Percentiles rank a stretch among this genome's conserved stretches.
These are phyloP conservation scores for Yarrowia osloensis DNA, from an alignment of 805 yeast species.

Conservation along the genomic window DNA sequence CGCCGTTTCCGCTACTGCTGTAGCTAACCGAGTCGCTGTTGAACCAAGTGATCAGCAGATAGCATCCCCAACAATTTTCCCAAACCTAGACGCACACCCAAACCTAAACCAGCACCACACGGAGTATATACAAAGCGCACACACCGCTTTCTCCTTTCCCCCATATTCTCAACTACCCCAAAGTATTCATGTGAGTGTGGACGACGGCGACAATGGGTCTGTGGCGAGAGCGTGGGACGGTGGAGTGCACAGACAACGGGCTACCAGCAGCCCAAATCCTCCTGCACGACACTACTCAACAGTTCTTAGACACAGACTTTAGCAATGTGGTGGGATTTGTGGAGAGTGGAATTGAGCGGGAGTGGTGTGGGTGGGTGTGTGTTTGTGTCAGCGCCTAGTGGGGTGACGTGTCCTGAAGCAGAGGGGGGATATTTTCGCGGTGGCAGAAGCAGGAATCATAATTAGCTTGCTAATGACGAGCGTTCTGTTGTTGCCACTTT, in stretches of 20 bases:
- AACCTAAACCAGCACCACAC: conserved; percentile 26
- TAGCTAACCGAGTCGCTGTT: not conserved
- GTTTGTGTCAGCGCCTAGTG: no score
- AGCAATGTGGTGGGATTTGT: not conserved
- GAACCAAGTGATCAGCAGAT: conserved; percentile 16
- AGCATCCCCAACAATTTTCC: conserved; percentile 28
- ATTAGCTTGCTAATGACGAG: not conserved
- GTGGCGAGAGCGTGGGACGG: not conserved
- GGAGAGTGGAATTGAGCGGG: not conserved
- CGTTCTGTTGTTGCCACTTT: not conserved
- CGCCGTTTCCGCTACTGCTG: not conserved
- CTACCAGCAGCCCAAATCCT: not conserved
- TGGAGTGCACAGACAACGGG: not conserved
- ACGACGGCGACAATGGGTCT: not conserved
- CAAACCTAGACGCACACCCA: conserved; percentile 4
- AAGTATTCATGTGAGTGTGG: conserved; percentile 2
- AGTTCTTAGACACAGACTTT: not conserved
- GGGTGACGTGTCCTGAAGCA: no score
- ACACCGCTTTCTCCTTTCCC: not conserved
- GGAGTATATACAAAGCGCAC: conserved; percentile 1
- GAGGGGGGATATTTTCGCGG: no score
- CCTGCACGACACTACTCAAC: conserved; percentile 1
- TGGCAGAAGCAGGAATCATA: no score
- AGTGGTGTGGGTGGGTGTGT: not conserved
- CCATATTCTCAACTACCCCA: not conserved